phyloP scores from a whole-genome alignment of 2,329 filamentous ascomycete species.

The Clathrospora elynae region DNA sequence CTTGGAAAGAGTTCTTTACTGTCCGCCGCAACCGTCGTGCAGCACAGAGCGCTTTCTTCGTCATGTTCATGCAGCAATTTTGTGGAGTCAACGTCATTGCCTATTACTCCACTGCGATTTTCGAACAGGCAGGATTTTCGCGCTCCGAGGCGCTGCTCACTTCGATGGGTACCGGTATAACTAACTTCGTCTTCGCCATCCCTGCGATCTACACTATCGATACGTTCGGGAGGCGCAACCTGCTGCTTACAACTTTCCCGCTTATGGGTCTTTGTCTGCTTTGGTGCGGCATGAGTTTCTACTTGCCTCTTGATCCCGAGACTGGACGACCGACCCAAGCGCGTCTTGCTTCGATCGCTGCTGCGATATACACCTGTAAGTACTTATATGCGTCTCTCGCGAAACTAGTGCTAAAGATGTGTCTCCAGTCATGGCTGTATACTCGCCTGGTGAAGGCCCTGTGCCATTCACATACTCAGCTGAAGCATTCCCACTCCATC shows the following conservation, averaged over 20 bases:
- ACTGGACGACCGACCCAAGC: conserved; percentile 19
- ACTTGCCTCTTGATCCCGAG: conserved; percentile 23
- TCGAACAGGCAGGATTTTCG: conserved; percentile 43
- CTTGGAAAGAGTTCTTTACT: conserved; percentile 42
- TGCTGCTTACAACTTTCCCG: conserved; percentile 55
- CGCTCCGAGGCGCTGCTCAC: conserved; percentile 44
- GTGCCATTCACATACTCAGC: conserved; percentile 49
- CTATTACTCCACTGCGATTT: conserved; percentile 38
- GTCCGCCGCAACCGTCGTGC: conserved; percentile 44
- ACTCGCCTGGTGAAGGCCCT: conserved; percentile 39
- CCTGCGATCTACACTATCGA: conserved; percentile 53
- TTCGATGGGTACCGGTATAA: conserved; percentile 53
- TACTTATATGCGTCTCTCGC: no score
- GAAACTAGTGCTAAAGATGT: no score
- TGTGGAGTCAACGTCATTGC: conserved; percentile 41
- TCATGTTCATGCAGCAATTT: conserved; percentile 48
- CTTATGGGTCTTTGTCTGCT: conserved; percentile 51
- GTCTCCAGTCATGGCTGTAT: conserved; percentile 54
- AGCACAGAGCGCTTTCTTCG: conserved; percentile 40
- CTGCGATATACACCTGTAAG: conserved; percentile 15
- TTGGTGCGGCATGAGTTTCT: conserved; percentile 39
- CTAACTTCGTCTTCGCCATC: conserved; percentile 54
- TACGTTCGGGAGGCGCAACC: conserved; percentile 51
- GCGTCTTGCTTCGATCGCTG: conserved; percentile 44
- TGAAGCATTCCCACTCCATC: conserved; percentile 53